phyloP scores from a whole-genome alignment of 768 basidiomycete genomes.

The Baorangia bicolor region DNA sequence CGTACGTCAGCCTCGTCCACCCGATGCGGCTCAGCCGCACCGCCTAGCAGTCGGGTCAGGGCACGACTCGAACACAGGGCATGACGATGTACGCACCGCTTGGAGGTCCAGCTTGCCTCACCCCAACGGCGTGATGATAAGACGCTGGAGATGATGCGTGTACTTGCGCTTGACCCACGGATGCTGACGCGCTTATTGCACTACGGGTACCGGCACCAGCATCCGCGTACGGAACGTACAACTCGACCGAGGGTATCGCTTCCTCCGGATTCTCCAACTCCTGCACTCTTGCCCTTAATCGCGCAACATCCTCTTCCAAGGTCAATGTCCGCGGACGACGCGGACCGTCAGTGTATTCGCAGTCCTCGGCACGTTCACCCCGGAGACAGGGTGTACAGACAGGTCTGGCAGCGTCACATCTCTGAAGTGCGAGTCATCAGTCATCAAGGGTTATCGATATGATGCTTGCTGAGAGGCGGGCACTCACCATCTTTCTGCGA shows the following conservation, averaged over 20 bases:
- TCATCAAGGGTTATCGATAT: too few species aligned
- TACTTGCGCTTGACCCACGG: neutral
- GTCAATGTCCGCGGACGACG: slow-evolving; percentile 58
- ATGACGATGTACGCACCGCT: neutral
- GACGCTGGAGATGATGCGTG: neutral
- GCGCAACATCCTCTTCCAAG: slow-evolving; percentile 57
- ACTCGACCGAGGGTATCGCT: slow-evolving; percentile 44
- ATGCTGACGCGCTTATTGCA: neutral
- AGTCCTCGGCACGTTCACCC: slow-evolving; percentile 62
- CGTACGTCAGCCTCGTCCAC: neutral
- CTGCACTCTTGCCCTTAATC: slow-evolving; percentile 54
- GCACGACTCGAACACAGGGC: too few species aligned
- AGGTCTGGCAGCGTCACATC: slow-evolving; percentile 67
- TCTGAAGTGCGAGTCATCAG: slow-evolving; percentile 36
- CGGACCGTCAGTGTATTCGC: slow-evolving; percentile 68
- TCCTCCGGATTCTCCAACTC: slow-evolving; percentile 57
- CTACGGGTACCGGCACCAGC: neutral
- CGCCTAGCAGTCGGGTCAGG: neutral
- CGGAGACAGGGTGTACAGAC: slow-evolving; percentile 62
- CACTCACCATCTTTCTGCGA: slow-evolving; percentile 48
- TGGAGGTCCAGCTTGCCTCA: neutral
- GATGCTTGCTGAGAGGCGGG: too few species aligned
- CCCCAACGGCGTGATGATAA: neutral
- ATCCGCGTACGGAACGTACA: slow-evolving; percentile 48
- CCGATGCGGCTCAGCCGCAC: neutral